Conservation (phyloP, 2,329 filamentous ascomycete species). For the Diplodia seriata region DNA sequence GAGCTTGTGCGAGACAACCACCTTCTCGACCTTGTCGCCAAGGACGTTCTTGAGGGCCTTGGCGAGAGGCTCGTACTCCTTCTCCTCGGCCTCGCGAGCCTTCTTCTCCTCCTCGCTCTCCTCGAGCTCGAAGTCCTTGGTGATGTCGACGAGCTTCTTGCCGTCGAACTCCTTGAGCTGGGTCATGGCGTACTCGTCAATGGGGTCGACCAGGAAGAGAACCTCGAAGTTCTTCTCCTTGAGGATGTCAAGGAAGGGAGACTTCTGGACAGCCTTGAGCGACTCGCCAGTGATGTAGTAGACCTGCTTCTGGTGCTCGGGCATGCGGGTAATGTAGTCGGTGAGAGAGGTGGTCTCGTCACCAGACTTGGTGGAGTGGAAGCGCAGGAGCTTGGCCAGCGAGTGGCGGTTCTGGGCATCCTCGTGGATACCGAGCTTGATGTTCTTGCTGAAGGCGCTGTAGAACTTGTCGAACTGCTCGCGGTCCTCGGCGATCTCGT, state of each 20-base stretch:
- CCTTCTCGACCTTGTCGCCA: slow-evolving; percentile 99
- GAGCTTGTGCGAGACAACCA: slow-evolving; percentile 98
- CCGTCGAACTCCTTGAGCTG: slow-evolving; percentile 99
- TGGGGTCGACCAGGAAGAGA: slow-evolving; percentile 98
- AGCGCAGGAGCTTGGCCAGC: slow-evolving; percentile 98
- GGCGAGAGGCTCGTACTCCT: slow-evolving; percentile 93
- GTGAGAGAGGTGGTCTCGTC: slow-evolving; percentile 92
- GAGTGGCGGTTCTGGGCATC: slow-evolving; percentile 93
- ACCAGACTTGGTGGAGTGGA: slow-evolving; percentile 98
- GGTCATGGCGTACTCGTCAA: slow-evolving; percentile 99
- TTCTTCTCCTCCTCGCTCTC: slow-evolving; percentile 99
- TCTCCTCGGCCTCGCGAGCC: slow-evolving; percentile 92
- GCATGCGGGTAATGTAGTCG: slow-evolving; percentile 99
- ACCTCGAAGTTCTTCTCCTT: slow-evolving; percentile 99
- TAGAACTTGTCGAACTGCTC: slow-evolving; percentile 99
- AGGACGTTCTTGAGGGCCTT: slow-evolving; percentile 99
- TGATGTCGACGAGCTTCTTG: slow-evolving; percentile 99
- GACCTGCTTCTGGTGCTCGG: slow-evolving; percentile 99
- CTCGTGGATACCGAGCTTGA: slow-evolving; percentile 99
- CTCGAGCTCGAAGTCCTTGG: slow-evolving; percentile 99
- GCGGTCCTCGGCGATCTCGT: slow-evolving; percentile 98
- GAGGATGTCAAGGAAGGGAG: slow-evolving; percentile 97
- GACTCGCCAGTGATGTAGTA: slow-evolving; percentile 99
- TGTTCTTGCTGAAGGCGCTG: slow-evolving; percentile 98
- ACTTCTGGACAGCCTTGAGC: slow-evolving; percentile 96